These are phyloP conservation scores for Glarea lozoyensis DNA, from an alignment of 495 filamentous ascomycete species.

Conservation along the genomic window DNA sequence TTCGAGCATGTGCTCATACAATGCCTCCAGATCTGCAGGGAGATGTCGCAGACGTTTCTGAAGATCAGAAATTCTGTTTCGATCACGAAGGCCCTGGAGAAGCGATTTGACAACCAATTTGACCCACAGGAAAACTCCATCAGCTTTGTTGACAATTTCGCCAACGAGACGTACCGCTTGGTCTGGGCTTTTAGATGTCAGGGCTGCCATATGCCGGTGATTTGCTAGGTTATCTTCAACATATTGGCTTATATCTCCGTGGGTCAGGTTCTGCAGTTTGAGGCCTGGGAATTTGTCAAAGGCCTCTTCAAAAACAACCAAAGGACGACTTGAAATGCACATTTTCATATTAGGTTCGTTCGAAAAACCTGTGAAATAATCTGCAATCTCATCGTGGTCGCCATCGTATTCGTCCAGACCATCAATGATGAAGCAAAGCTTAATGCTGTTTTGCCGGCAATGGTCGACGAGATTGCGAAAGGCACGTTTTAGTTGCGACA, in stretches of 20 bases:
- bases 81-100: background rate
- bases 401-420: conserved; percentile 27
- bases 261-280: conserved; percentile 7
- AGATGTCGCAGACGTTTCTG: conserved; percentile 2
- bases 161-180: background rate
- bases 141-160: conserved; percentile 21
- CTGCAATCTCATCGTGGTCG: conserved; percentile 16
- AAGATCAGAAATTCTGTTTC: background rate
- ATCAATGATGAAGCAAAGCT: conserved; percentile 33
- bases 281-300: conserved; percentile 13
- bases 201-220: background rate
- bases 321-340: conserved; percentile 27
- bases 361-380: conserved; percentile 13
- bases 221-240: background rate
- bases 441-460: background rate
- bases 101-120: conserved; percentile 15
- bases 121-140: conserved; percentile 30
- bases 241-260: conserved; percentile 1
- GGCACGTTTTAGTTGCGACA: background rate
- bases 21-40: conserved; percentile 3
- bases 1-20: conserved; percentile 10
- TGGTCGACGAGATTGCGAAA: conserved; percentile 8
- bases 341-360: conserved; percentile 17
- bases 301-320: conserved; percentile 18
- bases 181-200: background rate